Conservation (phyloP, 2,329 filamentous ascomycete species). For the Ceratocystis cubensis region DNA sequence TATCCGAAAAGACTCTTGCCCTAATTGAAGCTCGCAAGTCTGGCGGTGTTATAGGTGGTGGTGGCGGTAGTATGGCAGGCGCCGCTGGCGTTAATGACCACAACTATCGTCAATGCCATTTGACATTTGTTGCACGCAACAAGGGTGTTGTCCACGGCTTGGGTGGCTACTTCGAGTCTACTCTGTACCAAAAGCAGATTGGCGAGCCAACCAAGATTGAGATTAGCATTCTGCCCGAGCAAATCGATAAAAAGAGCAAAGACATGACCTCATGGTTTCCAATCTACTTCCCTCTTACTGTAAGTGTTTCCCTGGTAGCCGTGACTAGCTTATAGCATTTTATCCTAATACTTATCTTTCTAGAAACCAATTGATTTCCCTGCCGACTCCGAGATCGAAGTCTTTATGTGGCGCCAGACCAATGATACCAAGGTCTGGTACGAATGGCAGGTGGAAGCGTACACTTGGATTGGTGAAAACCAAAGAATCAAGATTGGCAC, state of each 20-base stretch:
- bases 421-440: constrained; percentile 97
- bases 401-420: constrained; percentile 92
- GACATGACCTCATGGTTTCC: constrained; percentile 99
- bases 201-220: constrained; percentile 50
- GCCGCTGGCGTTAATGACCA: constrained; percentile 80
- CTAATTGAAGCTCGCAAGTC: constrained; percentile 44
- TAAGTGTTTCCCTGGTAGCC: constrained; percentile 32
- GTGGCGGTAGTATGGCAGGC: constrained; percentile 60
- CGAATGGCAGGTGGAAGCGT: constrained; percentile 91
- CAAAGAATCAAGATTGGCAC: constrained; percentile 52
- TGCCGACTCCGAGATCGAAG: constrained; percentile 68
- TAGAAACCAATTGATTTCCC: constrained; percentile 79
- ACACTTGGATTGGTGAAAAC: constrained; percentile 48
- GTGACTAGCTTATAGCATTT: neutral
- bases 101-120: constrained; percentile 67
- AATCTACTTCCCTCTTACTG: constrained; percentile 93
- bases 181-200: constrained; percentile 54
- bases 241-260: constrained; percentile 82
- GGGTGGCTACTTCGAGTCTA: constrained; percentile 90
- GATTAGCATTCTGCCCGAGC: constrained; percentile 82
- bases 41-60: constrained; percentile 52
- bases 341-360: constrained; percentile 8
- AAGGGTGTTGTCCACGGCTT: constrained; percentile 81
- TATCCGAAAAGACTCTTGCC: constrained; percentile 46
- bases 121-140: constrained; percentile 65